These are phyloP conservation scores for Cymodocea nodosa DNA, from an alignment of 116 monocot species.

Conservation along the genomic window DNA sequence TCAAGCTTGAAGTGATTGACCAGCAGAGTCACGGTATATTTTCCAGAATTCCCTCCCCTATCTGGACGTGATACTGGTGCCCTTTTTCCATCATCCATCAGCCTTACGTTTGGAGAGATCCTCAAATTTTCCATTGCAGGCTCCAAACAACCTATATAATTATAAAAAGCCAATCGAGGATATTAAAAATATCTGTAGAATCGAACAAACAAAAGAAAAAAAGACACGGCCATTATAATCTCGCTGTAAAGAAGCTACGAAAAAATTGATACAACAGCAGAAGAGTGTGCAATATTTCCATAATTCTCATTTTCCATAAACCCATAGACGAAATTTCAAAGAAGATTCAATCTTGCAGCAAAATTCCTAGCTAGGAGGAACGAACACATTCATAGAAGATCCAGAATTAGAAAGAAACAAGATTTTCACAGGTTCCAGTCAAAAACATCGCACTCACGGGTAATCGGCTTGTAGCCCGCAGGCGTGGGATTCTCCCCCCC, in stretches of 20 bases:
- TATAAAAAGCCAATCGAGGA: not conserved
- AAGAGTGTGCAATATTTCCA: no score
- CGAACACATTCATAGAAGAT: not conserved
- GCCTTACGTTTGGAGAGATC: not conserved
- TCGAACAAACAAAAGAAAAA: not conserved
- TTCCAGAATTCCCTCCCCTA: not conserved
- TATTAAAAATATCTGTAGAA: not conserved
- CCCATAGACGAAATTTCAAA: no score
- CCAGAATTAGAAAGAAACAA: not conserved
- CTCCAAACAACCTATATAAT: not conserved
- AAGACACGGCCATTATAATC: not conserved
- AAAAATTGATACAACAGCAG: no score
- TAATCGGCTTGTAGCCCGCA: not conserved
- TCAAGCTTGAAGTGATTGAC: constrained; percentile 14
- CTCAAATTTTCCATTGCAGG: not conserved
- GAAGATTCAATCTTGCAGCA: no score
- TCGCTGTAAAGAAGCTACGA: no score
- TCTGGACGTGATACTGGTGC: not conserved
- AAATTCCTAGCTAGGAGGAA: no score
- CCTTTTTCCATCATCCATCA: not conserved
- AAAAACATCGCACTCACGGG: not conserved
- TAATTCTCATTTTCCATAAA: no score
- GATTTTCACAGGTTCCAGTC: no score
- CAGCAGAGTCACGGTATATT: not conserved
- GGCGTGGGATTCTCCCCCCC: not conserved